These are phyloP conservation scores for Hexamita inflata DNA, from an alignment of 208 protist genomes.

Conservation along the genomic window DNA sequence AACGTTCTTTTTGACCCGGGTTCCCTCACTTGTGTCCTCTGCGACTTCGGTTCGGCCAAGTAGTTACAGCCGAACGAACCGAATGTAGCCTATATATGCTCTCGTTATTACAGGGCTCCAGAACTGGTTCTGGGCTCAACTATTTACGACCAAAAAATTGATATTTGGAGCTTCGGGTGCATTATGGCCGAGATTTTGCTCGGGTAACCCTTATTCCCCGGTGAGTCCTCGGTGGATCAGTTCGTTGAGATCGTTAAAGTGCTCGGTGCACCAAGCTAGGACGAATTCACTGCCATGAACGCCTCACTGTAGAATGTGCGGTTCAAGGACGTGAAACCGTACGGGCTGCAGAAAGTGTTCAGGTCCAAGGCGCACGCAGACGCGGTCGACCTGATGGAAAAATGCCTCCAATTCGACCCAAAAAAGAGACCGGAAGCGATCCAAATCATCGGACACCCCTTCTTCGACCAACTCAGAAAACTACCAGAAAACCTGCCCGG, in stretches of 20 bases:
- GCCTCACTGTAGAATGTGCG: conserved; percentile 55
- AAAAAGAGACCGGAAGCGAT: conserved; percentile 6
- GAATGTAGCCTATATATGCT: conserved; percentile 46
- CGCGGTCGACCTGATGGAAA: conserved; percentile 31
- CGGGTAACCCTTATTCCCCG: conserved; percentile 44
- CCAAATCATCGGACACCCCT: conserved; percentile 11
- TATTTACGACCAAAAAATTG: conserved; percentile 43
- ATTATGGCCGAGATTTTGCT: conserved; percentile 49
- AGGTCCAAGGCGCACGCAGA: not conserved
- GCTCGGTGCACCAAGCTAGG: conserved; percentile 44
- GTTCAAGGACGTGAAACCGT: conserved; percentile 76
- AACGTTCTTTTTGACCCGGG: conserved; percentile 59
- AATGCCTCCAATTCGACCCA: conserved; percentile 32
- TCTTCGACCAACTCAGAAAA: conserved; percentile 35
- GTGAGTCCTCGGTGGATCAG: conserved; percentile 43
- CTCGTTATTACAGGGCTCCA: conserved; percentile 51
- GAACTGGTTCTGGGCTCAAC: conserved; percentile 49
- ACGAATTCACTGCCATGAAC: conserved; percentile 76
- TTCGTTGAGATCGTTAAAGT: conserved; percentile 46
- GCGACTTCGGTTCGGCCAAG: conserved; percentile 70
- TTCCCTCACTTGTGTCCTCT: conserved; percentile 70
- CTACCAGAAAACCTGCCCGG: not conserved
- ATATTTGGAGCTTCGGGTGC: conserved; percentile 52
- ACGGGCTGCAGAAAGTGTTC: conserved; percentile 69
- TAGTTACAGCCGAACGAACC: conserved; percentile 23